phyloP scores from a whole-genome alignment of 192 early-diverging fungal species.

The Backusella liffmaniae region DNA sequence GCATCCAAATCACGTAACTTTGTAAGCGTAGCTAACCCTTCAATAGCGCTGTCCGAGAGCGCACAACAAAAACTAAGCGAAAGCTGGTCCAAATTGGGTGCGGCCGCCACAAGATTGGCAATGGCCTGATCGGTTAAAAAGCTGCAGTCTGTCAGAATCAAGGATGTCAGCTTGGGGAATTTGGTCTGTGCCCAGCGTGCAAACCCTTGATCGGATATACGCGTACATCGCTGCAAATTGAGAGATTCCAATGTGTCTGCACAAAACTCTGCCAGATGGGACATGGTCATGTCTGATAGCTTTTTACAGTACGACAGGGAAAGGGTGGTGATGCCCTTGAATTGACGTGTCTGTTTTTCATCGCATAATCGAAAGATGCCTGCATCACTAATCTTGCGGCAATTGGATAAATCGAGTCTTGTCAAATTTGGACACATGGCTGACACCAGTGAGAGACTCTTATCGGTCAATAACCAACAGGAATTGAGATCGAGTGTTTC shows the following conservation, averaged over 20 bases:
- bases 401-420: conserved; percentile 73
- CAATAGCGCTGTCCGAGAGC: conserved; percentile 57
- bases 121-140: conserved; percentile 73
- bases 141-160: conserved; percentile 72
- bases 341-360: not conserved
- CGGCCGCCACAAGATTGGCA: conserved; percentile 44
- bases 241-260: conserved; percentile 55
- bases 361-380: conserved; percentile 53
- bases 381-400: conserved; percentile 69
- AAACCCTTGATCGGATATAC: conserved; percentile 68
- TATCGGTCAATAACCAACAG: conserved; percentile 74
- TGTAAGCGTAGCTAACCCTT: conserved; percentile 40
- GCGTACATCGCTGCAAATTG: conserved; percentile 77
- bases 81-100: conserved; percentile 53
- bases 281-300: conserved; percentile 60
- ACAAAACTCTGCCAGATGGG: conserved; percentile 39
- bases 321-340: conserved; percentile 36
- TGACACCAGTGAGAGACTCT: conserved; percentile 49
- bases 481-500: conserved; percentile 55
- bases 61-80: conserved; percentile 79
- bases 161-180: conserved; percentile 45
- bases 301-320: conserved; percentile 77
- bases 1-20: conserved; percentile 58
- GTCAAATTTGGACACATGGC: conserved; percentile 44
- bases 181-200: conserved; percentile 37